Conservation (phyloP, 1,284 basidiomycete species). For the Apiotrichum gracile region DNA sequence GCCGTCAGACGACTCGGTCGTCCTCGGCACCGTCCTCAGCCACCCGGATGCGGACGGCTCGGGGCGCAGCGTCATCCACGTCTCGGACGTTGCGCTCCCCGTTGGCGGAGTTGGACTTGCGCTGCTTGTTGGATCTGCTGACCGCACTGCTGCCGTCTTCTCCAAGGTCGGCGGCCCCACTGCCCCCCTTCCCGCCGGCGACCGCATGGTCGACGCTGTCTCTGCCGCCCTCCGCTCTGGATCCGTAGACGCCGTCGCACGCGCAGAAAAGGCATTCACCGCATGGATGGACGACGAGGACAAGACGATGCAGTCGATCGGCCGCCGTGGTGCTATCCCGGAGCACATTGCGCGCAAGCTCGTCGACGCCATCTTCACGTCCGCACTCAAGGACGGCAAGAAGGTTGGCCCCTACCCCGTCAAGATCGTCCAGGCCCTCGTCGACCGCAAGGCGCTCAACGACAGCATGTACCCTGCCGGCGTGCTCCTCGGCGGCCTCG, state of each 20-base stretch:
- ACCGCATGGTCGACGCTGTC: slow-evolving; percentile 10
- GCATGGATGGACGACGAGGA: slow-evolving; percentile 15
- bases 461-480: slow-evolving; percentile 38
- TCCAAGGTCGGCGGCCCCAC: not conserved
- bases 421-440: slow-evolving; percentile 25
- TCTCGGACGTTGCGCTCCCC: slow-evolving; percentile 31
- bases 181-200: not conserved
- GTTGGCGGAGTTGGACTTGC: slow-evolving; percentile 33
- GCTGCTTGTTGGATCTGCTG: slow-evolving; percentile 27
- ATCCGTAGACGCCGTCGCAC: slow-evolving; percentile 3
- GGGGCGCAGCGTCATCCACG: slow-evolving; percentile 33
- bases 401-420: slow-evolving; percentile 26
- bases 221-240: not conserved
- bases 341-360: slow-evolving; percentile 5
- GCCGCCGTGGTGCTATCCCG: slow-evolving; percentile 1
- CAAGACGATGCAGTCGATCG: not conserved
- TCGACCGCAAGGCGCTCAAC: slow-evolving; percentile 24
- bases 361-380: slow-evolving; percentile 21
- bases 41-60: slow-evolving; percentile 2
- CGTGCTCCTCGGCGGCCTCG: slow-evolving; percentile 29
- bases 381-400: slow-evolving; percentile 17
- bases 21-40: slow-evolving; percentile 17
- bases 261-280: slow-evolving; percentile 14
- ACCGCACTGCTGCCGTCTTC: slow-evolving; percentile 22
- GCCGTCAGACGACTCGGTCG: slow-evolving; percentile 9